phyloP scores from a whole-genome alignment of 23 red algal species.

The Gracilariopsis chorda region DNA sequence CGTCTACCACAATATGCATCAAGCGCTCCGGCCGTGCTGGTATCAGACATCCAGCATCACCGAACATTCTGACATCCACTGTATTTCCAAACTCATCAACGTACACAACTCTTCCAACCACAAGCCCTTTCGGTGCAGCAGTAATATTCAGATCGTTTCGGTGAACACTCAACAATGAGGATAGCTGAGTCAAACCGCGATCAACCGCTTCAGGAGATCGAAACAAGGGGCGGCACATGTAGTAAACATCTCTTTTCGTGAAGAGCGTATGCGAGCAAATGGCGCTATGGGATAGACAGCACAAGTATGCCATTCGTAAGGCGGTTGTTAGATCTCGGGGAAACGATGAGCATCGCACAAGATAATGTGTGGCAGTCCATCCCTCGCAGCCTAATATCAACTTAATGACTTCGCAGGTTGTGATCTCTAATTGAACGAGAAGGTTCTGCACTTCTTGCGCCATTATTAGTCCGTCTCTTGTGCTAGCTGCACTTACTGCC shows the following conservation, averaged over 20 bases:
- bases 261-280: neutral
- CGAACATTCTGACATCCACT: constrained; percentile 54
- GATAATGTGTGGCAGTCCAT: no score
- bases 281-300: constrained; percentile 3
- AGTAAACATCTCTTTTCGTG: constrained; percentile 71
- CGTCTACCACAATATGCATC: constrained; percentile 2
- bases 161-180: neutral
- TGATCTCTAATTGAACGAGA: no score
- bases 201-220: constrained; percentile 25
- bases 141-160: constrained; percentile 66
- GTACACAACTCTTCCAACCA: constrained; percentile 39
- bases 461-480: no score
- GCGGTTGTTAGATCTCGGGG: neutral
- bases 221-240: constrained; percentile 42
- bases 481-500: no score
- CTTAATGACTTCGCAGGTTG: no score
- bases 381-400: no score
- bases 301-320: constrained; percentile 27
- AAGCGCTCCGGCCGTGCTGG: constrained; percentile 57
- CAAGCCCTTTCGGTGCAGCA: constrained; percentile 51
- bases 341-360: no score
- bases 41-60: constrained; percentile 18
- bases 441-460: no score
- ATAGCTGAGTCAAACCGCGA: neutral
- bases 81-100: constrained; percentile 43